phyloP scores from a whole-genome alignment of 495 filamentous ascomycete genomes.

The Amniculicola lignicola region DNA sequence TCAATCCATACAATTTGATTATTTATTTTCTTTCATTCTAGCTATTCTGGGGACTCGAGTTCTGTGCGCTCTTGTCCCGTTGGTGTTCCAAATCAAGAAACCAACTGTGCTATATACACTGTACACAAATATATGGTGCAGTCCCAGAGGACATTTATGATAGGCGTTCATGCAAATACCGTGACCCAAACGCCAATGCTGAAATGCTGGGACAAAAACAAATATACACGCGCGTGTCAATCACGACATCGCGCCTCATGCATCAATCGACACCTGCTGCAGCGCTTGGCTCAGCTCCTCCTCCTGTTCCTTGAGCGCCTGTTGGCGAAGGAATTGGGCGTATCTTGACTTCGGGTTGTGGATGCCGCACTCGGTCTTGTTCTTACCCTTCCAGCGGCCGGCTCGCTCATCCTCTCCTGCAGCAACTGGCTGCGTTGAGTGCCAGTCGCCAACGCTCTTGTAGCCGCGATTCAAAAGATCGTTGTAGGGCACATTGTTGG shows the following conservation, averaged over 20 bases:
- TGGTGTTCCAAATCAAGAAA: too few species aligned
- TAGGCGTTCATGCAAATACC: too few species aligned
- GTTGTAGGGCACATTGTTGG: constrained; percentile 91
- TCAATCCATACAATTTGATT: too few species aligned
- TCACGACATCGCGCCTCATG: constrained; percentile 30
- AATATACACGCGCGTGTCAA: constrained; percentile 14
- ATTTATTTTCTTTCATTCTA: too few species aligned
- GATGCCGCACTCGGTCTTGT: constrained; percentile 98
- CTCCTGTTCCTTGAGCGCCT: constrained; percentile 70
- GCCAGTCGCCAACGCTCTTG: constrained; percentile 97
- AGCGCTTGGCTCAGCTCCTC: constrained; percentile 48
- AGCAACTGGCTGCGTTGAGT: constrained; percentile 83
- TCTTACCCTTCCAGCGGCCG: constrained; percentile 94
- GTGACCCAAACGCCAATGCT: constrained; percentile 35
- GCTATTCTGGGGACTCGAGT: too few species aligned
- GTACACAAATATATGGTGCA: too few species aligned
- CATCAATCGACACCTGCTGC: constrained; percentile 28
- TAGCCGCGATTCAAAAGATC: constrained; percentile 84
- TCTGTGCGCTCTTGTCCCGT: too few species aligned
- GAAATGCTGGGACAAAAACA: constrained; percentile 24
- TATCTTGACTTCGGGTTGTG: constrained; percentile 95
- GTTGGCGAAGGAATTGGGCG: constrained; percentile 72
- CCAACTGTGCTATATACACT: too few species aligned
- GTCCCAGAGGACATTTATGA: neutral
- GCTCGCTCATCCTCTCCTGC: constrained; percentile 95